phyloP scores from a whole-genome alignment of 139 green algal species.

The Mesotaenium endlicherianum region DNA sequence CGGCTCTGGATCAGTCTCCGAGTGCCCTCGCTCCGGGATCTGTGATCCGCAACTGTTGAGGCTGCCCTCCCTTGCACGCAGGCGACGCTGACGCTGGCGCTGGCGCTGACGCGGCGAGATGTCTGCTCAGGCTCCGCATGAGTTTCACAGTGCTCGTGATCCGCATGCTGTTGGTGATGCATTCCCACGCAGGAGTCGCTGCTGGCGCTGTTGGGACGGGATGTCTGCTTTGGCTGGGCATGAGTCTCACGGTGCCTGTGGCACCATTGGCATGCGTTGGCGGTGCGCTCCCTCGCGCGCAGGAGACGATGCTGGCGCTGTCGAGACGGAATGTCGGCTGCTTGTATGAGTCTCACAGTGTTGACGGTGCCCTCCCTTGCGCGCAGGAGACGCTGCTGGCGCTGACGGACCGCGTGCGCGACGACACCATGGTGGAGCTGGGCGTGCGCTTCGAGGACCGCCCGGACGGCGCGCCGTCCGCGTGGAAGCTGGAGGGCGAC shows the following conservation, averaged over 20 bases:
- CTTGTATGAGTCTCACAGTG: not conserved
- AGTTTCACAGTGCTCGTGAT: not conserved
- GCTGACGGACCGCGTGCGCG: conserved; percentile 75
- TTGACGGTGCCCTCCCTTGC: not conserved
- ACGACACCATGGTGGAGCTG: conserved; percentile 80
- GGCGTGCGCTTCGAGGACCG: conserved; percentile 89
- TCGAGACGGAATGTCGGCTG: not conserved
- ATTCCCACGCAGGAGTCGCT: too few species aligned
- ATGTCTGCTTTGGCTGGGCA: not conserved
- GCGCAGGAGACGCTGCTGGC: conserved; percentile 60
- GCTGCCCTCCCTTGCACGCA: not conserved
- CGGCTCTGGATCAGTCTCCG: not conserved
- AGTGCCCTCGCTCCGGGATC: not conserved
- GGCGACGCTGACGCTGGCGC: not conserved
- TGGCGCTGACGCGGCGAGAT: not conserved
- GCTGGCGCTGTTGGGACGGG: too few species aligned
- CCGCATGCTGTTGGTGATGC: not conserved
- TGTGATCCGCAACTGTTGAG: not conserved
- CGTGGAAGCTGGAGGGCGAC: conserved; percentile 95
- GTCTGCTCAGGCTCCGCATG: not conserved
- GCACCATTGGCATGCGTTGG: not conserved
- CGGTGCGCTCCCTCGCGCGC: not conserved
- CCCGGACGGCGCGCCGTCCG: conserved; percentile 66
- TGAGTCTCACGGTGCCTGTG: not conserved
- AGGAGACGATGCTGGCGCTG: not conserved